Conservation (phyloP, 257 asterid genomes). For the Rhazya stricta region DNA sequence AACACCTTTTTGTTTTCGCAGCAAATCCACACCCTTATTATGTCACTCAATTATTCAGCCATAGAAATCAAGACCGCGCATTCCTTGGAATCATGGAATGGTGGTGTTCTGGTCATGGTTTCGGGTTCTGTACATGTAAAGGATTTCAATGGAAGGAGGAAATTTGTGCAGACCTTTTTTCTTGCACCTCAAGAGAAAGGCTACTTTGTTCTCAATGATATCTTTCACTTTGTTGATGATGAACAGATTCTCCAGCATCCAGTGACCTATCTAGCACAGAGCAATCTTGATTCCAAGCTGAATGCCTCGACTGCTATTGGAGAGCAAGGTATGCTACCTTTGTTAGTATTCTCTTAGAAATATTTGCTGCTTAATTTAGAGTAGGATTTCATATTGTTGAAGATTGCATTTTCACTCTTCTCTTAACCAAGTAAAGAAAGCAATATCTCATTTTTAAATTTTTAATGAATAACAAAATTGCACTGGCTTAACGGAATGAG, state of each 20-base stretch:
- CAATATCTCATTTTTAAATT: neutral
- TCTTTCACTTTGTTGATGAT: slow-evolving; percentile 78
- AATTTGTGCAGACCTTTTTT: slow-evolving; percentile 83
- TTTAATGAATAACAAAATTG: neutral
- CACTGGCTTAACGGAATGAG: neutral
- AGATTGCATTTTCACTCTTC: neutral
- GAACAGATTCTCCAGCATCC: slow-evolving; percentile 70
- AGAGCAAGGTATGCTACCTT: slow-evolving; percentile 58
- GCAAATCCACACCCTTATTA: slow-evolving; percentile 79
- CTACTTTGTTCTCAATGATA: slow-evolving; percentile 77
- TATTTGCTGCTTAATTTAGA: neutral
- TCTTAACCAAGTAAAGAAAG: neutral
- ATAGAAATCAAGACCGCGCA: slow-evolving; percentile 89
- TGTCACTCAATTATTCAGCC: slow-evolving; percentile 66
- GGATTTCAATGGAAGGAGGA: slow-evolving; percentile 59
- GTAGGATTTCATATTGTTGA: neutral
- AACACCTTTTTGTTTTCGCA: slow-evolving; percentile 33
- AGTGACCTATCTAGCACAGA: slow-evolving; percentile 55
- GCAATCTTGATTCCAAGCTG: slow-evolving; percentile 52
- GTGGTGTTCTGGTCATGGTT: slow-evolving; percentile 92
- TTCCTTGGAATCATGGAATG: slow-evolving; percentile 90
- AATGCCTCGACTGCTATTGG: slow-evolving; percentile 47
- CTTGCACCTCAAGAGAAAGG: slow-evolving; percentile 99
- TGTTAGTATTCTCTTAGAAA: neutral
- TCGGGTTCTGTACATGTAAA: slow-evolving; percentile 66